Evolutionary conservation across 192 early-diverging fungal species (phyloP), one percentile per base, ranked within the genome.

Genomic region (Pilobolus umbonatus): DNA sequence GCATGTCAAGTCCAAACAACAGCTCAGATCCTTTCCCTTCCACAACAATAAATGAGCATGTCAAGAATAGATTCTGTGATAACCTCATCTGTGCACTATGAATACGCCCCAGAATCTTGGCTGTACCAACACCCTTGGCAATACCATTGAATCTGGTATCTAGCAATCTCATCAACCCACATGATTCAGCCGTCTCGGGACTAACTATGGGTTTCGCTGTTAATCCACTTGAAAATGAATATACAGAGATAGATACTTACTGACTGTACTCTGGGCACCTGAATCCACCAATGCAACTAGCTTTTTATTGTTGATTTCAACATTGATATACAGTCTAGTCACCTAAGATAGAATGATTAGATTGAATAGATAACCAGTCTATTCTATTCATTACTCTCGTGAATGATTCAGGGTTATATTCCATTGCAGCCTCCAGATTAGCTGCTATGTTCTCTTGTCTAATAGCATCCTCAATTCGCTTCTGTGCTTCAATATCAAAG

Each of bases 251-350:
- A 40, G 34, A 22, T 43, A 79, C 71, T 74, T 81, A 79, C 80
- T 92, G 22, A 99, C 92, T 2, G 95, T 98, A 17, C 85, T 88
- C 56, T 98, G 95, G 9, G 96, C 96, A 5, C 95, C 96, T 21
- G 94, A 95, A 66, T 99, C 96, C 0, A 99, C 93, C 72, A 99
- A 85, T 0, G 96, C 94, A 62, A 95, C 94, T 14, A 97, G 71
- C 1, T 82, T 82, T 34, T 80, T 77, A n/a, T 87, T 87, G 72
- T 99, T 99, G 45, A 99, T 90, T 65, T 89, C 78, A 14, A 84
- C 83, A 62, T 88, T 71, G 24, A 99, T 88, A 69, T 96, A 99
- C 22, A 99, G 83, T 86, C 95, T 92, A 1, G 87, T 82, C 11
- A 95, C 88, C 65, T 82, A 53, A 22, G n/a, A 25, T 17, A 60